Evolutionary conservation across 2,329 filamentous ascomycete species (phyloP).

Genomic region (Paraconiothyrium brasiliense): DNA sequence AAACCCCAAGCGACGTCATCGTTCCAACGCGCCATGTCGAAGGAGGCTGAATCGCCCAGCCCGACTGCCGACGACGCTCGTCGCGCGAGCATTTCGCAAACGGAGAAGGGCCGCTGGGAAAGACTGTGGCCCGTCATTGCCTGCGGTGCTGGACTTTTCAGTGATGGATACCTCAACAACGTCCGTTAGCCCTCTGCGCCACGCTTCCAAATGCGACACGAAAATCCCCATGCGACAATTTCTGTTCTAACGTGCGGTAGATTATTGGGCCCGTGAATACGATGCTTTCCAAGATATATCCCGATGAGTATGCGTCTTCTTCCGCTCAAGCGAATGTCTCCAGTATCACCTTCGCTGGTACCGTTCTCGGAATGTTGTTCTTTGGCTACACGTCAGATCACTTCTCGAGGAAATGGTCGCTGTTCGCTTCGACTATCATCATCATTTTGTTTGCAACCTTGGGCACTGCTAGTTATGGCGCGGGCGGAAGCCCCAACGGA

Average conservation of each 20-base stretch:
- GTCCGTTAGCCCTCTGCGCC: constrained; percentile 55
- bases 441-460: constrained; percentile 86
- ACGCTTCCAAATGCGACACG: constrained; percentile 9
- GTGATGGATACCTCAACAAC: constrained; percentile 91
- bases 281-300: constrained; percentile 75
- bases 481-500: constrained; percentile 71
- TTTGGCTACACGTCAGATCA: constrained; percentile 86
- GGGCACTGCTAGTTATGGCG: constrained; percentile 78
- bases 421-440: constrained; percentile 83
- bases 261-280: constrained; percentile 90
- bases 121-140: constrained; percentile 79
- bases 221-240: constrained; percentile 3
- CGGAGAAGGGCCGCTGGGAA: constrained; percentile 49
- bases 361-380: constrained; percentile 80
- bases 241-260: constrained; percentile 52
- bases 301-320: constrained; percentile 72
- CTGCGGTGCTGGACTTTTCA: constrained; percentile 89
- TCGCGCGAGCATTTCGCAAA: constrained; percentile 37
- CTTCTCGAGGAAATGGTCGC: constrained; percentile 83
- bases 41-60: constrained; percentile 21
- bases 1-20: constrained; percentile 15
- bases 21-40: constrained; percentile 25
- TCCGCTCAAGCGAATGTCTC: constrained; percentile 77
- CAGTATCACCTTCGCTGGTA: constrained; percentile 86
- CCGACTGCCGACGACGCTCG: constrained; percentile 26